Evolutionary conservation across 2,329 filamentous ascomycete genomes (phyloP).

Genomic region (Venturia effusa): DNA sequence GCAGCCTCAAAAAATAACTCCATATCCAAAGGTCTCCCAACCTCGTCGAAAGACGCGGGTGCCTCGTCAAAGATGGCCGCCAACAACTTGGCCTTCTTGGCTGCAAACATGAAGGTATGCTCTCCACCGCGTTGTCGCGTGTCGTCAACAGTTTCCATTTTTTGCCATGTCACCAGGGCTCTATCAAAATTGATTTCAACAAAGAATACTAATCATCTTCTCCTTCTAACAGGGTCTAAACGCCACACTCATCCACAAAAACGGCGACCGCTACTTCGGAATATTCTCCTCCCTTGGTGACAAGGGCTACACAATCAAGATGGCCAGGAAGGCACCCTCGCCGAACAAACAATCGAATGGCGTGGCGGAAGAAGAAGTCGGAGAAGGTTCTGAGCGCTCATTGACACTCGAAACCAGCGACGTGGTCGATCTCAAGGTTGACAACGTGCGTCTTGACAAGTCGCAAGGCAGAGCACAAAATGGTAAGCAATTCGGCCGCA

Average conservation of each 20-base stretch:
- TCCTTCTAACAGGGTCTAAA: constrained; percentile 49
- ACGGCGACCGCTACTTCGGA: constrained; percentile 50
- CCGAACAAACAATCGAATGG: constrained; percentile 36
- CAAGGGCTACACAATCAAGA: constrained; percentile 51
- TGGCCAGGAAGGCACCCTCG: constrained; percentile 45
- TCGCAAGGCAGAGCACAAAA: constrained; percentile 43
- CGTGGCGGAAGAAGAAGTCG: constrained; percentile 30
- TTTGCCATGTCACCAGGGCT: background rate
- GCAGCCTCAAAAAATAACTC: constrained; percentile 27
- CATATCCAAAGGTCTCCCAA: constrained; percentile 26
- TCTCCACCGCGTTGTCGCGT: background rate
- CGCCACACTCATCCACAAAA: constrained; percentile 45
- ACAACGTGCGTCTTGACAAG: constrained; percentile 42
- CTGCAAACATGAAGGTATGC: constrained; percentile 1
- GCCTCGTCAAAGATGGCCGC: constrained; percentile 47
- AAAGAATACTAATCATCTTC: constrained; percentile 48
- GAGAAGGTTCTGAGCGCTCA: constrained; percentile 35
- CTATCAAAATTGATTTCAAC: background rate
- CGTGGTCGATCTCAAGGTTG: constrained; percentile 44
- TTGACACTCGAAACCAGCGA: constrained; percentile 55
- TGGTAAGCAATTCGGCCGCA: constrained; percentile 33
- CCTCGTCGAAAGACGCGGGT: constrained; percentile 35
- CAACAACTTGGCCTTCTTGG: constrained; percentile 47
- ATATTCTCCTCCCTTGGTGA: constrained; percentile 46
- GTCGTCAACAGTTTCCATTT: background rate